phyloP scores from a whole-genome alignment of 2,329 filamentous ascomycete genomes.

The Cladosporium colombiae region DNA sequence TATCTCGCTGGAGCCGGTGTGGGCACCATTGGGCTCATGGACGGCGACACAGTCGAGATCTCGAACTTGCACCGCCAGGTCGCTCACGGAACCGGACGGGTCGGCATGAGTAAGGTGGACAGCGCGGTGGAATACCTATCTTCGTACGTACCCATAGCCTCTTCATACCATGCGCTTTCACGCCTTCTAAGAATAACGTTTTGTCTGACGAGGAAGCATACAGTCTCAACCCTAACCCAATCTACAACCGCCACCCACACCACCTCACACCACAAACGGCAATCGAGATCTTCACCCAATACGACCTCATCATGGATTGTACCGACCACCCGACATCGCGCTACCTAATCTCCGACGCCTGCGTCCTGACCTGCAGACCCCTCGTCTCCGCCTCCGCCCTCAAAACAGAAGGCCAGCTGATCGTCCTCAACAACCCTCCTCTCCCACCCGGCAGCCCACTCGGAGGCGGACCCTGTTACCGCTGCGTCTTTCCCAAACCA shows the following conservation, averaged over 20 bases:
- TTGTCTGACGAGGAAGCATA: constrained; percentile 2
- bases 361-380: constrained; percentile 74
- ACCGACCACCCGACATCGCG: constrained; percentile 90
- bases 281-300: constrained; percentile 63
- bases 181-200: background rate
- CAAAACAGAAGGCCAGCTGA: constrained; percentile 84
- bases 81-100: constrained; percentile 69
- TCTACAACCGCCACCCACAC: constrained; percentile 61
- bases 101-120: constrained; percentile 78
- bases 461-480: constrained; percentile 85
- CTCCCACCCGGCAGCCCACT: constrained; percentile 55
- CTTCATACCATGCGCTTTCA: background rate
- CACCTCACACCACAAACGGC: constrained; percentile 72
- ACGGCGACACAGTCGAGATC: constrained; percentile 82
- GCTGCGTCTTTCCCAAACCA: constrained; percentile 86
- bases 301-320: constrained; percentile 89
- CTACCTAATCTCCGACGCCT: constrained; percentile 89
- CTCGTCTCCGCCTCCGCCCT: constrained; percentile 89
- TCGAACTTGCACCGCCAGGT: constrained; percentile 95
- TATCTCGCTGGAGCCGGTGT: constrained; percentile 90
- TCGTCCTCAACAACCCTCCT: constrained; percentile 81
- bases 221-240: constrained; percentile 72
- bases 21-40: constrained; percentile 78
- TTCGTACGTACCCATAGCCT: constrained; percentile 41
- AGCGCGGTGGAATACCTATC: constrained; percentile 57